Evolutionary conservation across 2,329 filamentous ascomycete species (phyloP), one percentile per base, ranked within the genome.

Genomic region (Raffaelea deltoideospora): DNA sequence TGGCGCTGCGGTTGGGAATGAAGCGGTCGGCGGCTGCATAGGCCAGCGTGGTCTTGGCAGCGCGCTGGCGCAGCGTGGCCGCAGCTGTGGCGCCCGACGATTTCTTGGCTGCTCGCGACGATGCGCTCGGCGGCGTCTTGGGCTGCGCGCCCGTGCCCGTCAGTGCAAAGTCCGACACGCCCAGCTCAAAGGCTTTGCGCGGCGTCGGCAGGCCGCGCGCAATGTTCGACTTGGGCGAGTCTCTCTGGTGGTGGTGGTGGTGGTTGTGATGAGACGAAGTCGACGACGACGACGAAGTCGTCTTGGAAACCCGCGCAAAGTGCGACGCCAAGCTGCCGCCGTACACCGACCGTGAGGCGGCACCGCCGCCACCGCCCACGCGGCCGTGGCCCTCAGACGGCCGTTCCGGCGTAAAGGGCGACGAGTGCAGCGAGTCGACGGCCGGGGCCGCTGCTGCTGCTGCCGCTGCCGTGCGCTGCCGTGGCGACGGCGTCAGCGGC

Each of bases 181-280:
- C 86, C 29, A 94, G 72, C 59, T 96, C 88, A 28, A 96, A 71
- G 33, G 67, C 71, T 56, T 81, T 84, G 51, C 83, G 81, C 17
- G 88, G 87, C 31, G 84, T 87, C 40, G 77, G 70, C 39, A 74
- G 72, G 30, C 64, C 63, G 45, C 76, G 75, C 47, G 81, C 83
- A 57, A 95, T 95, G 67, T 95, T 96, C 41, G 87, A 95, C 67
- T 96, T 96, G 54, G 87, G 86, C 3, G 88, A 95, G 54, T 90
- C 82, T 35, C 82, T 79, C 57, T 83, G 79, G 14, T n/a, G n/a
- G n/a, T n/a, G n/a, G n/a, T n/a, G n/a, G n/a, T n/a, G n/a, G n/a
- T n/a, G n/a, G n/a, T n/a, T n/a, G n/a, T n/a, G n/a, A n/a, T n/a
- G n/a, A n/a, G n/a, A n/a, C n/a, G n/a, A n/a, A n/a, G n/a, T n/a